Evolutionary conservation across 108 stramenopile genomes (phyloP), one percentile per base, ranked within the genome.

Genomic region (Parietichytrium sp.): DNA sequence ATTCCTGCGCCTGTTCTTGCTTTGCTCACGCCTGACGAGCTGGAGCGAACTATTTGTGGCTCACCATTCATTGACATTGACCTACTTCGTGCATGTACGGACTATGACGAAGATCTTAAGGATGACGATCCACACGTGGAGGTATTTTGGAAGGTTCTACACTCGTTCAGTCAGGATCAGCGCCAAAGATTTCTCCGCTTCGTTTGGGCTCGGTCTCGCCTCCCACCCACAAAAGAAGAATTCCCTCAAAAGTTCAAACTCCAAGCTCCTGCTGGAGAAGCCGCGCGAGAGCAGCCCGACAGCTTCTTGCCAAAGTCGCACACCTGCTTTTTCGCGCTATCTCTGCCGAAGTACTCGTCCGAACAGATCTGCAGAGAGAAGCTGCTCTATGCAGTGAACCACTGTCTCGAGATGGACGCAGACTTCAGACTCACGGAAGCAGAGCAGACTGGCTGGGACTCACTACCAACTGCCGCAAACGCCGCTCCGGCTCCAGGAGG

Each of bases 311-410:
- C 90, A 20, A 83, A 87, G 47, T 89, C 89, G 30, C 90, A 91
- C 82, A 91, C 90, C 23, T 91, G 90, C 81, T 91, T 91, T 87
- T 91, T 91, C 82, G 79, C 83, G 15, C 82, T 90, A 18, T 83
- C 86, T 27, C 55, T 91, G 85, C 90, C 90, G n/a, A 29, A 50
- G 51, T 91, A 91, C 83, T 80, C 86, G 25, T 49, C 52, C 4
- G 48, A 81, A 49, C 79, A 89, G 51, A 47, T 84, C 45, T 83
- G 85, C 55, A 50, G 52, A 16, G 86, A 81, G 23, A 88, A 86
- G 84, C 77, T 91, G 84, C 86, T 78, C 25, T 88, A 87, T 29
- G 90, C 90, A 10, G 87, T 91, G 23, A 55, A 81, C 30, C 84
- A 89, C 78, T 81, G 82, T 16, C 81, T 83, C 29, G 82, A 87